Percentiles rank a stretch among this genome's conserved stretches.
Evolutionary conservation across 257 asterid species (phyloP).

Genomic region (Solanum lycopersicoides): DNA sequence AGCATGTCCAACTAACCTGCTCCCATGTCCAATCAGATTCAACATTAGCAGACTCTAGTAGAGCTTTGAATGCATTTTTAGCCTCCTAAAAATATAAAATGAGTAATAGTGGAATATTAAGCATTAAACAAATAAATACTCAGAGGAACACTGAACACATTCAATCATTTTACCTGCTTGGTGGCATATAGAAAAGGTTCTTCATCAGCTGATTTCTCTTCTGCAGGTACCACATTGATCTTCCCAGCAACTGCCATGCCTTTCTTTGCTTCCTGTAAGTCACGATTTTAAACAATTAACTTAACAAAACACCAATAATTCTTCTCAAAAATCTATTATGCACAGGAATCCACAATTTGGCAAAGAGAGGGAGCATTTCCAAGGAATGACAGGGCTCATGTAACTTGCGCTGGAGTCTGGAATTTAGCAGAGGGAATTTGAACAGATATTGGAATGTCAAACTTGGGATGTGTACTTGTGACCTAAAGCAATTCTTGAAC

Average conservation of each 20-base stretch:
- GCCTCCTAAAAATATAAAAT: slow-evolving; percentile 58
- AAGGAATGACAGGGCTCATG: background rate
- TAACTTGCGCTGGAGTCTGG: background rate
- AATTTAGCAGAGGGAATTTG: background rate
- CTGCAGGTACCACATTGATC: slow-evolving; percentile 33
- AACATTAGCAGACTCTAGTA: slow-evolving; percentile 82
- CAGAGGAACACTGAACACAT: slow-evolving; percentile 7
- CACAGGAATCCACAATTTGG: background rate
- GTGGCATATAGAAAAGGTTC: slow-evolving; percentile 66
- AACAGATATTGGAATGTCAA: background rate
- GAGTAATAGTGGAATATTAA: background rate
- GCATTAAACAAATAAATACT: background rate
- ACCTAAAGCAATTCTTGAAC: background rate
- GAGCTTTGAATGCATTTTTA: slow-evolving; percentile 79
- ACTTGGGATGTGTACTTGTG: background rate
- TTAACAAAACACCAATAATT: background rate
- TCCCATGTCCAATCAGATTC: slow-evolving; percentile 96
- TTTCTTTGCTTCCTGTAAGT: slow-evolving; percentile 51
- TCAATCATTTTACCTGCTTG: slow-evolving; percentile 58
- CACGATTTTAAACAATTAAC: background rate
- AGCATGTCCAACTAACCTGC: slow-evolving; percentile 49
- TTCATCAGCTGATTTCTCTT: slow-evolving; percentile 60
- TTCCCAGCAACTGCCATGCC: slow-evolving; percentile 46
- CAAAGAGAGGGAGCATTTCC: background rate
- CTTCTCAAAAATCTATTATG: background rate